Conservation (phyloP, 352 stramenopile genomes). For the Phytophthora agathidicida region DNA sequence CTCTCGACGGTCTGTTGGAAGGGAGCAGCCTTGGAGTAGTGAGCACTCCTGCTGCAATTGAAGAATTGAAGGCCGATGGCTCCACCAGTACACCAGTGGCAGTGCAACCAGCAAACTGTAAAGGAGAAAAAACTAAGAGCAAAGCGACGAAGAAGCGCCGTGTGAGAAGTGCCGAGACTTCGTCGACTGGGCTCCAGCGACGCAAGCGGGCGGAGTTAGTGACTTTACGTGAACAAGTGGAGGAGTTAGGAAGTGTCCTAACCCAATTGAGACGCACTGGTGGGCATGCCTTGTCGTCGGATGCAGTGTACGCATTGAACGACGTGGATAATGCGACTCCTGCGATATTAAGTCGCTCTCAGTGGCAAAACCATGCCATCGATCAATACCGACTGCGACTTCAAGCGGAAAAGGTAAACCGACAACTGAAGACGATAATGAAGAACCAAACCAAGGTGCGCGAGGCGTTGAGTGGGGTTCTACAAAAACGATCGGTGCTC, state of each 20-base stretch:
- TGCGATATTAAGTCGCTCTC: background rate
- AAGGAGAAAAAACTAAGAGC: background rate
- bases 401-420: slow-evolving; percentile 29
- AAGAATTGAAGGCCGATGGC: too few species aligned
- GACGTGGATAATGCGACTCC: too few species aligned
- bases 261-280: slow-evolving; percentile 11
- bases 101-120: background rate
- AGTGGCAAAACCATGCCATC: slow-evolving; percentile 9
- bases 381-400: slow-evolving; percentile 17
- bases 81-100: background rate
- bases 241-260: slow-evolving; percentile 20
- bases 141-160: slow-evolving; percentile 18
- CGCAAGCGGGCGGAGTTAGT: slow-evolving; percentile 24
- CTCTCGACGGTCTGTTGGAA: slow-evolving; percentile 6
- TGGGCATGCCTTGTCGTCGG: background rate
- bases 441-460: slow-evolving; percentile 25
- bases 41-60: too few species aligned
- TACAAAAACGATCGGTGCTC: slow-evolving; percentile 25
- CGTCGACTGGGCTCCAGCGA: slow-evolving; percentile 18
- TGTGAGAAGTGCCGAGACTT: slow-evolving; percentile 12
- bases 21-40: background rate
- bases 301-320: too few species aligned
- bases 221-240: slow-evolving; percentile 23
- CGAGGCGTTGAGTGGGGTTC: slow-evolving; percentile 2
- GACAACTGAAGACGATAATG: slow-evolving; percentile 26